Percentiles rank a stretch among this genome's conserved stretches.
phyloP scores from a whole-genome alignment of 371 early-diverging fungal genomes.

The Syncephalastrum contaminatum region DNA sequence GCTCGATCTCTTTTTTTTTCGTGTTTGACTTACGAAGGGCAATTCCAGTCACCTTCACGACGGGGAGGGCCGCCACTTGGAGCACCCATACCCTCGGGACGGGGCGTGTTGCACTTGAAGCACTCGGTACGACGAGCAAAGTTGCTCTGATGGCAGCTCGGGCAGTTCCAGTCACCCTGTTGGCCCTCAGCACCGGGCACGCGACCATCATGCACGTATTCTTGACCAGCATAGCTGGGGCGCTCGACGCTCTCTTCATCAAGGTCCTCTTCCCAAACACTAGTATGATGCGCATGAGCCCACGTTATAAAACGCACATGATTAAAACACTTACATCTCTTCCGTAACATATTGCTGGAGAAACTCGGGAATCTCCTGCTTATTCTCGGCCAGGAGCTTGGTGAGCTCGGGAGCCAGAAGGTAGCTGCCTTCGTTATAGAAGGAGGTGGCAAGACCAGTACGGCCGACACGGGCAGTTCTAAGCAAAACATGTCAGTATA shows the following conservation, averaged over 20 bases:
- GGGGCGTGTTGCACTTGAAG: constrained; percentile 52
- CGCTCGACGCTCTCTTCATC: constrained; percentile 42
- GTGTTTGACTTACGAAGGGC: constrained; percentile 30
- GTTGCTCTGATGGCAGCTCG: constrained; percentile 20
- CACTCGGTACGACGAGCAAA: constrained; percentile 60
- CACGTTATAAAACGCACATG: constrained; percentile 19
- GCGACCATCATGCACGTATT: constrained; percentile 33
- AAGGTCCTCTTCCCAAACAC: constrained; percentile 46
- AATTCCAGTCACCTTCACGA: constrained; percentile 40
- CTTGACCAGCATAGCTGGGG: constrained; percentile 49
- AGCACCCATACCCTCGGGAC: constrained; percentile 13
- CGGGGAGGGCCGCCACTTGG: constrained; percentile 13
- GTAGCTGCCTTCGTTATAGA: constrained; percentile 56
- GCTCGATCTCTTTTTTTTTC: constrained; percentile 3
- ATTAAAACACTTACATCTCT: constrained; percentile 27
- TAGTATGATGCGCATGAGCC: background rate
- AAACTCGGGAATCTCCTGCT: constrained; percentile 78
- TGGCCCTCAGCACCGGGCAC: constrained; percentile 20
- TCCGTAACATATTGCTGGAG: constrained; percentile 42
- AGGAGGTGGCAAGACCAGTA: constrained; percentile 74
- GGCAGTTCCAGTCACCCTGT: constrained; percentile 25
- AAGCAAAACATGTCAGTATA: too few relatives aligned
- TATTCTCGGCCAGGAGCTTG: constrained; percentile 79
- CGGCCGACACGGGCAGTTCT: constrained; percentile 73
- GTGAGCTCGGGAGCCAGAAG: constrained; percentile 62